A percentile compares a stretch with the other conserved stretches of the same genome.
Conservation (phyloP, 1,284 basidiomycete genomes). For the Neolentinus lepideus region DNA sequence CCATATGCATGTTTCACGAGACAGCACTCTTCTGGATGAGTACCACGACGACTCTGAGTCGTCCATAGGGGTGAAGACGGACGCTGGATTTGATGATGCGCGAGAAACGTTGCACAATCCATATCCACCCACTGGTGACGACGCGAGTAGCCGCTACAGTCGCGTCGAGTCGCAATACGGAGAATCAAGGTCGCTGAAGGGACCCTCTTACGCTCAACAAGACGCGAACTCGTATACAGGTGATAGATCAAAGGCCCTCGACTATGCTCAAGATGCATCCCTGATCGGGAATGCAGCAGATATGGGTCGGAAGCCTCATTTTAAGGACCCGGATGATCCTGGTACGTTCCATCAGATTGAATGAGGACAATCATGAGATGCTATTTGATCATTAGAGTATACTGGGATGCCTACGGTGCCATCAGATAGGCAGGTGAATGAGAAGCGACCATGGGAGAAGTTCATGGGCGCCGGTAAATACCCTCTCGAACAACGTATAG, state of each 20-base stretch:
- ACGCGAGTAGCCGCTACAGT: not conserved
- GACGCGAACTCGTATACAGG: not conserved
- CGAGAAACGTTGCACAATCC: not conserved
- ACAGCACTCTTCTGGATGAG: not conserved
- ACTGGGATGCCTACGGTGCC: not conserved
- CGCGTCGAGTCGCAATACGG: not conserved
- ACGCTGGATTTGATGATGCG: not conserved
- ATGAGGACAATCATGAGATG: not conserved
- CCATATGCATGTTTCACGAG: not conserved
- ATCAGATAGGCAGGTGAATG: not conserved
- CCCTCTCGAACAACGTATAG: conserved; percentile 77
- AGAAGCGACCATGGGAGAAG: not conserved
- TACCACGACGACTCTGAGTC: not conserved
- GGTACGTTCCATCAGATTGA: not conserved
- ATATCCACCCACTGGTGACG: not conserved
- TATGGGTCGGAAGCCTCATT: not conserved
- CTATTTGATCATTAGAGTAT: not conserved
- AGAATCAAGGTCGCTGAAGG: not conserved
- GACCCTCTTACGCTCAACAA: not conserved
- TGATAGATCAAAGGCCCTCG: not conserved
- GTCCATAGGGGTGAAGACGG: not conserved
- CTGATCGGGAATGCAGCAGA: not conserved
- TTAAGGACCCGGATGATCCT: not conserved
- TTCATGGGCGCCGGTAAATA: conserved; percentile 32
- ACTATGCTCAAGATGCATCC: not conserved